Evolutionary conservation across 495 filamentous ascomycete species (phyloP), one percentile per base, ranked within the genome.

Genomic region (Penicillium paxilli): DNA sequence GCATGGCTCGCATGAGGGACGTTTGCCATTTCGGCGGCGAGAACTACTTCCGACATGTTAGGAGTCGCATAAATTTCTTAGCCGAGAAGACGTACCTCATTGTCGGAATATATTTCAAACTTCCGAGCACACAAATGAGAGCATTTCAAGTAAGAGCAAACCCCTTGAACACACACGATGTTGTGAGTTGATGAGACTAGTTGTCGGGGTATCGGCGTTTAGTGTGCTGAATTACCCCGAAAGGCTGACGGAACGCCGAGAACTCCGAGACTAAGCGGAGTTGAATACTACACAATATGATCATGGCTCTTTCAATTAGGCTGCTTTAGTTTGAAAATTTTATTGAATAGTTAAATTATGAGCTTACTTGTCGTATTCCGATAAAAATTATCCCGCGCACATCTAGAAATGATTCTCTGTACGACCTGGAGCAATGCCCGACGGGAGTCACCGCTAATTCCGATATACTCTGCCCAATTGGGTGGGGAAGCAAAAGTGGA

Each of bases 1-100:
- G 52, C 77, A 80, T 12, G 76, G 74, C 71, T 81, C 74, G 51
- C 77, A 80, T 1, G 74, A 75, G 24, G 74, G 68, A 24, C 61
- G 64, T 33, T 75, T 72, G 8, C 77, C 75, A 66, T 79, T 80
- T 4, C 75, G 70, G 21, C 76, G 72, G 20, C 63, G 65, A 16
- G 61, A 55, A 45, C 53, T 64, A 44, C 41, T 57, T 9, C 30
- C 30, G 14, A 11, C 3, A 12, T 32, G 28, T 32, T 12, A 32
- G 8, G 3, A 32, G n/a, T 2, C 8, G 30, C 11, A 32, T 32
- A 4, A 32, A 32, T 5, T 14, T 9, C n/a, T n/a, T n/a, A n/a
- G n/a, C n/a, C n/a, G n/a, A n/a, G n/a, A n/a, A n/a, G n/a, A 38
- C 5, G 25, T n/a, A 54, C 55, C 35, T 49, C 50, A 53, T 58